Base-by-base conservation (phyloP, 495 filamentous ascomycete species). In the Talaromyces stipitatus region DNA sequence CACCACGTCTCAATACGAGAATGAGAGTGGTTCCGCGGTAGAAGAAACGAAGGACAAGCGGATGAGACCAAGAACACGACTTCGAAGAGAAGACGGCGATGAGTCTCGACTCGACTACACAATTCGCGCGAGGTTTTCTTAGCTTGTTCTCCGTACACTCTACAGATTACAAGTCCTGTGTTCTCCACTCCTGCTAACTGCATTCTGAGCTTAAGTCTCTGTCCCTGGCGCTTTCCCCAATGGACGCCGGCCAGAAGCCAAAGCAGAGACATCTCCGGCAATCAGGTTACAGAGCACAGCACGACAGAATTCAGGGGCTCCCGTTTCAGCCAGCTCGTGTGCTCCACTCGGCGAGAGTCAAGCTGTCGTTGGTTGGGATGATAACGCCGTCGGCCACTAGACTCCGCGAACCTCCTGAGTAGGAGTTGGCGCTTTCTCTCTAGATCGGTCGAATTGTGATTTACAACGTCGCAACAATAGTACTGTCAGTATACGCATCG, bases 41-140 rank as follows among this genome's bases (percentile, higher is more conserved):
- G 54, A 55, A 54, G 51, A 54, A 55, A 55, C 33, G 54, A 55
- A 55, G 14, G 54, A 45, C 54, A 55, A 30, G 23, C 32, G 23
- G 54, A n/a, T 55, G 29, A 45, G 46, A 29, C 18, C 6, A 45
- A 55, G 53, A 16, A 41, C 14, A 28, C 26, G 20, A 51, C 24
- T 2, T 16, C 36, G 27, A 11, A 27, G 32, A 43, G 38, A 55
- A 41, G 36, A 41, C 18, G 33, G 11, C 10, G 36, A 41, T 41
- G n/a, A n/a, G n/a, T 41, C 36, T 41, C 36, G 18, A 18, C 4
- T 5, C 18, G 30, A 6, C 16, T 2, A 20, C 38, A 24, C 30
- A 27, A 23, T 36, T 54, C 28, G 12, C 51, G 24, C 27, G 50
- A 52, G 9, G 28, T 54, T 55, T 55, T 45, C 54, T 24, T 38